These are phyloP conservation scores for Chrysopogon serrulatus DNA, from an alignment of 176 grass and related monocot species.

Conservation along the genomic window DNA sequence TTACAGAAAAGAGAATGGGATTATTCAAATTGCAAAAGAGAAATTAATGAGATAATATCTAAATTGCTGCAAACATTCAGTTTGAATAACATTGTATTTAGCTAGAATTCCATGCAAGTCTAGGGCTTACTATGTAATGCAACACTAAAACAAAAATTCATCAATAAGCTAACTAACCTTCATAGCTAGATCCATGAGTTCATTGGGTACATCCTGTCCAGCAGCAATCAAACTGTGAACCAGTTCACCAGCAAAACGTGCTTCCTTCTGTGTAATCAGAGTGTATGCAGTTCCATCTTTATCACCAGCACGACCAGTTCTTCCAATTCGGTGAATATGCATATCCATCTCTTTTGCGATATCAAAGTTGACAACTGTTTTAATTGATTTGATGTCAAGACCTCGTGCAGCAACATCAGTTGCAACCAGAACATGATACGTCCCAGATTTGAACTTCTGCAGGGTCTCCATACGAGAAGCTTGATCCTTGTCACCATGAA, in stretches of 20 bases:
- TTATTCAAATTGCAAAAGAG: not conserved
- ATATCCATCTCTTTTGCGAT: slow-evolving; percentile 98
- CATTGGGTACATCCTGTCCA: slow-evolving; percentile 76
- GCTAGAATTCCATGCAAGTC: not conserved
- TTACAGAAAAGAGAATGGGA: not conserved
- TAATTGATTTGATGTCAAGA: slow-evolving; percentile 98
- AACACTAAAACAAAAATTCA: not conserved
- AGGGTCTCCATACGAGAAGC: slow-evolving; percentile 89
- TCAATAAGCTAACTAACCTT: slow-evolving; percentile 61
- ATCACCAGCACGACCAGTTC: slow-evolving; percentile 96
- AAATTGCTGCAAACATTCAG: not conserved
- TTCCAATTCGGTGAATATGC: slow-evolving; percentile 96
- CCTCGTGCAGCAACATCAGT: slow-evolving; percentile 98
- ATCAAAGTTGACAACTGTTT: slow-evolving; percentile 97
- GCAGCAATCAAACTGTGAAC: slow-evolving; percentile 84
- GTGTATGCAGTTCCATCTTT: slow-evolving; percentile 97
- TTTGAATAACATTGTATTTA: not conserved
- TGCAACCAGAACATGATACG: slow-evolving; percentile 91
- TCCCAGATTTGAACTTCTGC: slow-evolving; percentile 92
- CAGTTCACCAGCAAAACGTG: slow-evolving; percentile 89
- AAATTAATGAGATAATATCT: not conserved
- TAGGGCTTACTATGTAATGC: not conserved
- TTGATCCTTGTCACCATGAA: slow-evolving; percentile 99
- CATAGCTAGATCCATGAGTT: slow-evolving; percentile 97
- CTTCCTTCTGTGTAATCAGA: slow-evolving; percentile 87